Evolutionary conservation across 2,329 filamentous ascomycete species (phyloP).

Genomic region (Ilyonectria sp.): DNA sequence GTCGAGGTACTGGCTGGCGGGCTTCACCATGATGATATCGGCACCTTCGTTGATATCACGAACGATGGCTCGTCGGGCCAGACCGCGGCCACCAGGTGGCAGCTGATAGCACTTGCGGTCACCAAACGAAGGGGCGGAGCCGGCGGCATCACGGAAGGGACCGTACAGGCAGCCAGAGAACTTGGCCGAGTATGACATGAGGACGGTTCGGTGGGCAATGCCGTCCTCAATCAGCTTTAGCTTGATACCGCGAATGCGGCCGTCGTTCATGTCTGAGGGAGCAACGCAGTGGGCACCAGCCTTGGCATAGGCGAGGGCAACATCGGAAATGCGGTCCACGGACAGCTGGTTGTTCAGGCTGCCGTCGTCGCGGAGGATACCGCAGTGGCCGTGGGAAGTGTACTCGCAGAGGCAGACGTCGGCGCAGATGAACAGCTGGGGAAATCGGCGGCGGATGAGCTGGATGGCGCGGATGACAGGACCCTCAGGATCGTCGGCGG

Average conservation of each 20-base stretch:
- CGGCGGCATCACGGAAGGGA: constrained; percentile 96
- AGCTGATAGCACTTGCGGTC: constrained; percentile 98
- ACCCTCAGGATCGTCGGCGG: constrained; percentile 92
- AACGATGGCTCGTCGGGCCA: constrained; percentile 90
- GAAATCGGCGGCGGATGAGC: constrained; percentile 87
- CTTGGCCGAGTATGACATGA: constrained; percentile 99
- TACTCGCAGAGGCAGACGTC: constrained; percentile 99
- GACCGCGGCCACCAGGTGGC: constrained; percentile 90
- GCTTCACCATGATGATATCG: constrained; percentile 99
- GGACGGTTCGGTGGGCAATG: constrained; percentile 88
- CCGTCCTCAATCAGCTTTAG: constrained; percentile 96
- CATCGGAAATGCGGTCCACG: constrained; percentile 94
- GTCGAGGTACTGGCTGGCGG: constrained; percentile 94
- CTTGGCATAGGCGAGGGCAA: constrained; percentile 97
- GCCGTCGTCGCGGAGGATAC: constrained; percentile 93
- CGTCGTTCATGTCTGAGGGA: constrained; percentile 99
- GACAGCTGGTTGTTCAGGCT: constrained; percentile 93
- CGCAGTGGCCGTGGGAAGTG: constrained; percentile 97
- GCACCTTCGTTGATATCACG: constrained; percentile 95
- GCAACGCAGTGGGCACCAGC: constrained; percentile 97
- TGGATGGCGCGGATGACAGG: constrained; percentile 92
- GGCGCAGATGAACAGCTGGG: constrained; percentile 89
- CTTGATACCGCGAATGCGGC: constrained; percentile 97
- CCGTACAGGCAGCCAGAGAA: constrained; percentile 98
- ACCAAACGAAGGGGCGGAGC: constrained; percentile 91